Evolutionary conservation across 495 filamentous ascomycete genomes (phyloP).

Genomic region (Oidiodendron maius): DNA sequence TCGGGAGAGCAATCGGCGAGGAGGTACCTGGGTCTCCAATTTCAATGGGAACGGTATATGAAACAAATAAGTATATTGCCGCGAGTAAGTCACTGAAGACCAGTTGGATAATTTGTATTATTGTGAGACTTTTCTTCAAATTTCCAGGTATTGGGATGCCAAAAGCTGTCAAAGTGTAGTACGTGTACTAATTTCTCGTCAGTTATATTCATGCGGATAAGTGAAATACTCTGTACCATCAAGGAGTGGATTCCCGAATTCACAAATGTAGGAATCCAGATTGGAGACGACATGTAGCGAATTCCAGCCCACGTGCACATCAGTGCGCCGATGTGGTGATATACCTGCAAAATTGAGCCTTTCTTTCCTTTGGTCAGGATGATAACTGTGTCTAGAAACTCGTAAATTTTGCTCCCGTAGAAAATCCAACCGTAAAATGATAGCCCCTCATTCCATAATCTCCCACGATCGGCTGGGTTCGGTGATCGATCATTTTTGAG

Average conservation of each 20-base stretch:
- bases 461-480: constrained; percentile 63
- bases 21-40: background rate
- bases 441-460: constrained; percentile 89
- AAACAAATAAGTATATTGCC: background rate
- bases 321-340: constrained; percentile 94
- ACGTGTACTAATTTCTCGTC: too few relatives aligned
- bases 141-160: background rate
- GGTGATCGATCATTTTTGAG: constrained; percentile 31
- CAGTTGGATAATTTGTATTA: background rate
- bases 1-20: too few relatives aligned
- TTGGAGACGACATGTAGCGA: constrained; percentile 66
- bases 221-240: too few relatives aligned
- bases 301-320: constrained; percentile 95
- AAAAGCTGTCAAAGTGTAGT: background rate
- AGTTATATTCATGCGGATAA: too few relatives aligned
- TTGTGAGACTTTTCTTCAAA: background rate
- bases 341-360: constrained; percentile 84
- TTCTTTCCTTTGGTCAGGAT: constrained; percentile 91
- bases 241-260: constrained; percentile 77
- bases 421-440: constrained; percentile 95
- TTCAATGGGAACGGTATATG: background rate
- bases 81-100: background rate
- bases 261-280: constrained; percentile 86
- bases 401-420: constrained; percentile 97
- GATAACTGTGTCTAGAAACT: constrained; percentile 85